These are phyloP conservation scores for Neurospora sp. DNA, from an alignment of 495 filamentous ascomycete genomes.

Conservation along the genomic window DNA sequence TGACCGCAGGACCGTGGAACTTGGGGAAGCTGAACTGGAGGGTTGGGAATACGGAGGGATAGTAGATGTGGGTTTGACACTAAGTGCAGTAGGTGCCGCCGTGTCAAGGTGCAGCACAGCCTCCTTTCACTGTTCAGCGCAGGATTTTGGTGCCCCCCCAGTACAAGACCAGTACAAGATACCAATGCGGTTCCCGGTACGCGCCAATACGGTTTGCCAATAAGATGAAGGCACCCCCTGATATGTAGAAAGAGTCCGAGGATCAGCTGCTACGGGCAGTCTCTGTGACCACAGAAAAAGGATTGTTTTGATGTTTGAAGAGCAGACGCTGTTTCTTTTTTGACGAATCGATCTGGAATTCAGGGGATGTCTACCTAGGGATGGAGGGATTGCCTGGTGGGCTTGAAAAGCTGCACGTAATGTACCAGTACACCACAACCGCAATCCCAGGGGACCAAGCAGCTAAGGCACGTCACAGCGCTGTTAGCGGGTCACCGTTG, in stretches of 20 bases:
- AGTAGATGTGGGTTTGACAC: not conserved
- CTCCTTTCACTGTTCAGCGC: constrained; percentile 7
- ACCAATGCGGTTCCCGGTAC: not conserved
- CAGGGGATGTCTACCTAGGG: not conserved
- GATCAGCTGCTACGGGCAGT: not conserved
- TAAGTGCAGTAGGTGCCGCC: constrained; percentile 2
- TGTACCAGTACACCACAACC: not conserved
- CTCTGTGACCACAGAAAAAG: not conserved
- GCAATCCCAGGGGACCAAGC: constrained; percentile 4
- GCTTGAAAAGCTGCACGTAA: not conserved
- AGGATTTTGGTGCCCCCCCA: constrained; percentile 1
- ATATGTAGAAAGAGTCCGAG: not conserved
- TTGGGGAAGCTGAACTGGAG: not conserved
- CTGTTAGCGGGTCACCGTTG: not conserved
- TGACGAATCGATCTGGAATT: not conserved
- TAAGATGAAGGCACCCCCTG: not conserved
- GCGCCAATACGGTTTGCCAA: not conserved
- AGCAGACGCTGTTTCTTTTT: not conserved
- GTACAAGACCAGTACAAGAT: not conserved
- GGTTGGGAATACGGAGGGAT: not conserved
- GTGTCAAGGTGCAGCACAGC: constrained; percentile 12
- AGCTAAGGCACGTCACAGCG: constrained; percentile 10
- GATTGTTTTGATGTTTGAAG: not conserved
- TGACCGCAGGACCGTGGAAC: not conserved
- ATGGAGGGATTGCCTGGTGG: not conserved